Conservation (phyloP, 2,329 filamentous ascomycete species). For the Dryadomyces sulphureus region DNA sequence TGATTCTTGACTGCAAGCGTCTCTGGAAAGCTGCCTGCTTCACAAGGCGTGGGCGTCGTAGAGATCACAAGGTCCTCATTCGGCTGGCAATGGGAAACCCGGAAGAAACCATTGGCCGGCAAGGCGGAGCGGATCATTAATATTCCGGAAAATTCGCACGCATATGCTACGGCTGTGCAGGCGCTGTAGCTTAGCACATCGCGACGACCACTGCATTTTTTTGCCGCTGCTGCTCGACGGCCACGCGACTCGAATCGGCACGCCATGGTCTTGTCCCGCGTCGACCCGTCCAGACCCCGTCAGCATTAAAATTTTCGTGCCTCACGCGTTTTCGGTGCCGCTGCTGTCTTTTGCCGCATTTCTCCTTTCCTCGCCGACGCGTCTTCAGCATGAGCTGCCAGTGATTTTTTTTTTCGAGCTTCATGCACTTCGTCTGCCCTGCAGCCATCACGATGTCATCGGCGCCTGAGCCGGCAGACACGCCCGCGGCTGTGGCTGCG, state of each 20-base stretch:
- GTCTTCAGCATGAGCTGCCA: not conserved
- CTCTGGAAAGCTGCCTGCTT: no score
- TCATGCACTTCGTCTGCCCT: not conserved
- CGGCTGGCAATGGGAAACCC: slow-evolving; percentile 11
- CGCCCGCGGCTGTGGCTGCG: not conserved
- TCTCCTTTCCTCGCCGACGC: not conserved
- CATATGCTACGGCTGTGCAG: not conserved
- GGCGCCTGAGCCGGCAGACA: not conserved
- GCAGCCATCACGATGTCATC: not conserved
- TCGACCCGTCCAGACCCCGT: not conserved
- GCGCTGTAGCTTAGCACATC: not conserved
- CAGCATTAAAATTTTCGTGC: no score
- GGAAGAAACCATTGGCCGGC: slow-evolving; percentile 8
- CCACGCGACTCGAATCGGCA: not conserved
- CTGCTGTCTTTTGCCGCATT: not conserved
- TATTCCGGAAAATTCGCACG: not conserved
- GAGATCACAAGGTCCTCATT: no score
- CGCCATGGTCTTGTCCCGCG: not conserved
- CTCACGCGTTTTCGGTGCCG: no score
- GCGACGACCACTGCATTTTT: not conserved
- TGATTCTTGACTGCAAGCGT: no score
- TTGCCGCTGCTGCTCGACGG: not conserved
- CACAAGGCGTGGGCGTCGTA: no score
- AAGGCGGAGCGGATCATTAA: not conserved
- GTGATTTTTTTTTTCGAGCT: not conserved